phyloP scores from a whole-genome alignment of 2,329 filamentous ascomycete species.

The Cercospora sp. region DNA sequence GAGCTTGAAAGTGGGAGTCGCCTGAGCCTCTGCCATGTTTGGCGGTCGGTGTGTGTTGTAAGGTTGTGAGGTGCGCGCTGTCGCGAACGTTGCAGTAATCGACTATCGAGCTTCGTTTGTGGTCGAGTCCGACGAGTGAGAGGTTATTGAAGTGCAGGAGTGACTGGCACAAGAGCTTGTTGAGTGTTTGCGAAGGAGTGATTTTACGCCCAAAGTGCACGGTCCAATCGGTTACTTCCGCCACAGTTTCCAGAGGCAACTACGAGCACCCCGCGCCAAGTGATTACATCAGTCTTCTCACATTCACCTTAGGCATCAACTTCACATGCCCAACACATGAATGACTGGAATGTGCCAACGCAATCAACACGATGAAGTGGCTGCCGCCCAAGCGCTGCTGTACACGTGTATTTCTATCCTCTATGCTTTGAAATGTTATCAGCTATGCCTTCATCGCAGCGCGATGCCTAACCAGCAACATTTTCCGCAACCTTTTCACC shows the following conservation, averaged over 20 bases:
- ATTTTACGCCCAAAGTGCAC: constrained; percentile 7
- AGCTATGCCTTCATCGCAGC: not conserved
- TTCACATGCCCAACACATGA: not conserved
- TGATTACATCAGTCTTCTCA: not conserved
- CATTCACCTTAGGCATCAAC: not conserved
- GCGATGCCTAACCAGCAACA: constrained; percentile 38
- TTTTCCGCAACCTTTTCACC: constrained; percentile 50
- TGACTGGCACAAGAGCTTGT: constrained; percentile 7
- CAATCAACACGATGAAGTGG: not conserved
- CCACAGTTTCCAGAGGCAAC: constrained; percentile 9
- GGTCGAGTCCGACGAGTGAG: not conserved
- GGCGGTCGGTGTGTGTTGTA: constrained; percentile 16
- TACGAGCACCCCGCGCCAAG: constrained; percentile 7
- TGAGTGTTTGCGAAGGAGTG: constrained; percentile 11
- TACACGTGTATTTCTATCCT: not conserved
- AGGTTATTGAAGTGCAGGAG: not conserved
- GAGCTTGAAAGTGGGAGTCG: constrained; percentile 91
- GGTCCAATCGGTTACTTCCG: constrained; percentile 2
- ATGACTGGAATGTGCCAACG: not conserved
- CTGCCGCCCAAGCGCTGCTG: not conserved
- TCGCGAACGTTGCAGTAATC: not conserved
- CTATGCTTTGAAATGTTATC: not conserved
- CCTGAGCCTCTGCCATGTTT: constrained; percentile 22
- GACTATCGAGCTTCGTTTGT: constrained; percentile 5
- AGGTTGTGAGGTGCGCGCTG: not conserved